phyloP scores from a whole-genome alignment of 805 yeast genomes.

The Wickerhamiella azyma region DNA sequence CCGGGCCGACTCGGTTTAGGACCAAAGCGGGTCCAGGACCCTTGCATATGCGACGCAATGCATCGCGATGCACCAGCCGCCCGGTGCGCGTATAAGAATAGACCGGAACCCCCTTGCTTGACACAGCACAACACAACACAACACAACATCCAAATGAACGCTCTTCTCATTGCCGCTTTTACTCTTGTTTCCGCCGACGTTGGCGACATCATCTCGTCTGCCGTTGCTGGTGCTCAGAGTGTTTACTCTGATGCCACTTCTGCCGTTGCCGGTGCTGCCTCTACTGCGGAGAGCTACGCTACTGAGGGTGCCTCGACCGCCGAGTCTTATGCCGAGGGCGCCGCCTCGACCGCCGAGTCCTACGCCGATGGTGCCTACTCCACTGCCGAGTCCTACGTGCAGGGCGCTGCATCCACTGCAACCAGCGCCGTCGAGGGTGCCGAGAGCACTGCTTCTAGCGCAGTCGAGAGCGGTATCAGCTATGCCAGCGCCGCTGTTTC shows the following conservation, averaged over 20 bases:
- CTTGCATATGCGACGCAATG: not conserved
- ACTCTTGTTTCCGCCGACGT: not conserved
- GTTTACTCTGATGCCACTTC: not conserved
- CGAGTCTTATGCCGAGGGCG: not conserved
- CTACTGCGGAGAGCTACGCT: not conserved
- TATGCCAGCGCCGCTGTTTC: not conserved
- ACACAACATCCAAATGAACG: not conserved
- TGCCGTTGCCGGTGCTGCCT: not conserved
- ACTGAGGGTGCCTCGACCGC: not conserved
- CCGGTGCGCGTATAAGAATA: not conserved
- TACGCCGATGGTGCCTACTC: slow-evolving; percentile 1
- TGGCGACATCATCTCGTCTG: not conserved
- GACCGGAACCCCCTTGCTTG: no score
- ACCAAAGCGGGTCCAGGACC: no score
- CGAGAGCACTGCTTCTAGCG: not conserved
- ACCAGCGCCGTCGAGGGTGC: not conserved
- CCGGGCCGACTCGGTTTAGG: no score
- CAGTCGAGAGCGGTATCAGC: not conserved
- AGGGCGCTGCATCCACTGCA: not conserved
- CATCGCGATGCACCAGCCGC: not conserved
- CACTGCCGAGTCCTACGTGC: not conserved
- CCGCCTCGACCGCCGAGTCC: not conserved
- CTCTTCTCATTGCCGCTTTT: not conserved
- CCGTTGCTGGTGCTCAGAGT: not conserved
- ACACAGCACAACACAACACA: not conserved